Conservation (phyloP, 2,329 filamentous ascomycete species). For the Cercospora sp. region DNA sequence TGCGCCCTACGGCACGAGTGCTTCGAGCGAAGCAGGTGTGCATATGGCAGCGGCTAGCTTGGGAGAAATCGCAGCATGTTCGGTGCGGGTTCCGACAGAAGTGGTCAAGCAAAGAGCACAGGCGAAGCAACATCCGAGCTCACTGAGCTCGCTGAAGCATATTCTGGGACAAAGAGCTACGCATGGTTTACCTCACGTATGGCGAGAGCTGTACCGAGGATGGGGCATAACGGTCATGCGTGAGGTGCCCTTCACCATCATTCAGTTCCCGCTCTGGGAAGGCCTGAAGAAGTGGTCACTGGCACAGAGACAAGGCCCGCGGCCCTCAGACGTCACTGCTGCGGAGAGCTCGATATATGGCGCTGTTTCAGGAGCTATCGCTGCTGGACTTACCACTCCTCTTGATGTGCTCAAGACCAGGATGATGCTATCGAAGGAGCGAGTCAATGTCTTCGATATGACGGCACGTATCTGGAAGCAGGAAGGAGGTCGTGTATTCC, state of each 20-base stretch:
- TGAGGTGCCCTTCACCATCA: conserved; percentile 94
- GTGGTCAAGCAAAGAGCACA: conserved; percentile 97
- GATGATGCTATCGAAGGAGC: conserved; percentile 82
- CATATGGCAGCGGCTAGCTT: conserved; percentile 85
- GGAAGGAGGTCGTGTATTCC: conserved; percentile 68
- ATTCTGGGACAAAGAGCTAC: conserved; percentile 56
- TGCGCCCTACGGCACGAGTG: neutral
- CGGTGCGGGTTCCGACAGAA: conserved; percentile 89
- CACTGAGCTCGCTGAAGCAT: conserved; percentile 64
- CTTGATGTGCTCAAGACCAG: conserved; percentile 95
- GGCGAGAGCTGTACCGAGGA: conserved; percentile 84
- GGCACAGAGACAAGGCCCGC: conserved; percentile 34
- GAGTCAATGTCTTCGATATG: conserved; percentile 59
- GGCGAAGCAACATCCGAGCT: conserved; percentile 75
- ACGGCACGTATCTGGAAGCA: conserved; percentile 64
- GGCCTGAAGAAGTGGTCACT: conserved; percentile 74
- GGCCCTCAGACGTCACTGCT: conserved; percentile 60
- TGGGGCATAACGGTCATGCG: conserved; percentile 91
- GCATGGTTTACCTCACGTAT: conserved; percentile 57
- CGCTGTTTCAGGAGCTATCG: conserved; percentile 77
- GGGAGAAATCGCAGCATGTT: conserved; percentile 89
- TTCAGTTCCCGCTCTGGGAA: conserved; percentile 98
- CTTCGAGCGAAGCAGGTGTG: conserved; percentile 38
- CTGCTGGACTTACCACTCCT: conserved; percentile 86
- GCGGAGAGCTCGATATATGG: conserved; percentile 83